A percentile compares a stretch with the other conserved stretches of the same genome.
phyloP scores from a whole-genome alignment of 768 basidiomycete genomes.

The Boletus sp. region DNA sequence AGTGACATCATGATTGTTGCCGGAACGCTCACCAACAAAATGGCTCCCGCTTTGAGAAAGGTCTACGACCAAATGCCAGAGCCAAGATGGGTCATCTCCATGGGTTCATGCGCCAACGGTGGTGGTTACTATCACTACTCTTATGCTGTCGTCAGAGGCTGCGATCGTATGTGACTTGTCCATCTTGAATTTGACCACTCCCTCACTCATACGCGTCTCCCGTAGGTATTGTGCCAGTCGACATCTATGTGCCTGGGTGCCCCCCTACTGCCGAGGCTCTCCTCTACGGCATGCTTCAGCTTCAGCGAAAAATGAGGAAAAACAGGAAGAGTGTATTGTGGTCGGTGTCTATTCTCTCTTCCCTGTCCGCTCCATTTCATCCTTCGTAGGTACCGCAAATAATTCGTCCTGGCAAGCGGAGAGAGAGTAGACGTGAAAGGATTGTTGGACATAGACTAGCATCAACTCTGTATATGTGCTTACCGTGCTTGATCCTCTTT shows the following conservation, averaged over 20 bases:
- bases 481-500: slow-evolving; percentile 7
- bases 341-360: slow-evolving; percentile 39
- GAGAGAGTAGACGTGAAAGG: slow-evolving; percentile 3
- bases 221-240: slow-evolving; percentile 92
- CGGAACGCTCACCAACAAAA: slow-evolving; percentile 98
- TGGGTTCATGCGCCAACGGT: slow-evolving; percentile 99
- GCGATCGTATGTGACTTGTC: slow-evolving; percentile 70
- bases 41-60: slow-evolving; percentile 96
- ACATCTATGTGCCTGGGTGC: slow-evolving; percentile 97
- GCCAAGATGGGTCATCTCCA: slow-evolving; percentile 99
- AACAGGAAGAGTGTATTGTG: slow-evolving; percentile 85
- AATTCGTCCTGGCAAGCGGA: not conserved
- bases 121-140: slow-evolving; percentile 98
- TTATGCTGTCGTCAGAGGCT: slow-evolving; percentile 97
- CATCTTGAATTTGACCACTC: not conserved
- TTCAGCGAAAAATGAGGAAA: slow-evolving; percentile 93
- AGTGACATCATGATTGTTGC: slow-evolving; percentile 99
- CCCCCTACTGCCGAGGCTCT: slow-evolving; percentile 96
- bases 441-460: slow-evolving; percentile 23
- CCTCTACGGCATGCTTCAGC: slow-evolving; percentile 93
- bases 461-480: slow-evolving; percentile 19
- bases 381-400: slow-evolving; percentile 28
- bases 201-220: slow-evolving; percentile 9
- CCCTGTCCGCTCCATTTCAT: not conserved
- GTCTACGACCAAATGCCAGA: slow-evolving; percentile 99